Evolutionary conservation across 805 yeast genomes (phyloP), one percentile per base, ranked within the genome.

Genomic region (Candida maris): DNA sequence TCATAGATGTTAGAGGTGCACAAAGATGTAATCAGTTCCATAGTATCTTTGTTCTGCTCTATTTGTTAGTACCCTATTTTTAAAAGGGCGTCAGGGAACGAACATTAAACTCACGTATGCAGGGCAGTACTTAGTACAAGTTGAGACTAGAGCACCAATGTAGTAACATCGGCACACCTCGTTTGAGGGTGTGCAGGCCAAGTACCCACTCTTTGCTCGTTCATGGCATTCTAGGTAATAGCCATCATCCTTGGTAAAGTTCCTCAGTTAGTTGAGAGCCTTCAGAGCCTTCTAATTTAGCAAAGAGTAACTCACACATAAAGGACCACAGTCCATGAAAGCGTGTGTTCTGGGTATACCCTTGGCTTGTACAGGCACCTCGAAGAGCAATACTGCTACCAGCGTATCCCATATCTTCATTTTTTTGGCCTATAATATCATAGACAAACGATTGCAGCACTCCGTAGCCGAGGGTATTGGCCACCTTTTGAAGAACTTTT

Each of bases 81-180:
- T n/a, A n/a, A n/a, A n/a, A n/a, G n/a, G n/a, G n/a, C n/a, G n/a
- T n/a, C n/a, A n/a, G n/a, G n/a, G n/a, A n/a, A n/a, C n/a, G n/a
- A n/a, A n/a, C n/a, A n/a, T n/a, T n/a, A n/a, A 4, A 40, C 51
- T 31, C 35, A 46, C 52, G 29, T 45, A 45, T 15, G 48, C 54
- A 9, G 45, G 47, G 39, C 60, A 55, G 30, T 39, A 51, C n/a
- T 42, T 44, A 18, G 45, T 38, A 33, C 59, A 56, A 16, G 45
- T 42, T 4, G 49, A 32, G 3, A 49, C 14, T 25, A 56, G 30
- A 9, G 49, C 48, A 3, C 57, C 56, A 6, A 53, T 37, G 32
- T 54, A 54, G 34, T 56, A 56, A 30, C 59, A 56, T 28, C 50
- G 46, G 44, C 61, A 56, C 10, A 52, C 40, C 28, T 48, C 48